These are phyloP conservation scores for Leptographium galeiforme DNA, from an alignment of 2,329 filamentous ascomycete species.

Conservation along the genomic window DNA sequence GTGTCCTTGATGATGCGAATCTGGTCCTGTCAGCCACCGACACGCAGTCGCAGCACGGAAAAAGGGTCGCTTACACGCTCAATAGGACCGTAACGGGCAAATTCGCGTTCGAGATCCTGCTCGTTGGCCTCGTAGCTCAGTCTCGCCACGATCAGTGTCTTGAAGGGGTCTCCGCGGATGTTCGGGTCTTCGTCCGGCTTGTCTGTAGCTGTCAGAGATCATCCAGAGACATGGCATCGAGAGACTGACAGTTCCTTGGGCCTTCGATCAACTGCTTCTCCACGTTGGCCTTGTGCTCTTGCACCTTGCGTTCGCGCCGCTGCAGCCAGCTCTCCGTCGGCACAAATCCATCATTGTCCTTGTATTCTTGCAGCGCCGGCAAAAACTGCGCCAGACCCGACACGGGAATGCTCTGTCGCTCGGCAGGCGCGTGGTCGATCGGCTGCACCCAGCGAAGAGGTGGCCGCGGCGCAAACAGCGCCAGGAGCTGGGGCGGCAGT, in stretches of 20 bases:
- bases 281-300: constrained; percentile 61
- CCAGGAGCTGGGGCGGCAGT: constrained; percentile 80
- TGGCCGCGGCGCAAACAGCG: constrained; percentile 89
- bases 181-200: constrained; percentile 77
- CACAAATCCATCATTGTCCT: constrained; percentile 60
- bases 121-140: constrained; percentile 82
- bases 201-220: constrained; percentile 34
- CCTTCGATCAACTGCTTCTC: constrained; percentile 51
- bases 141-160: constrained; percentile 83
- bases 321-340: constrained; percentile 92
- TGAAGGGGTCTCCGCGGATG: constrained; percentile 85
- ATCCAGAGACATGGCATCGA: neutral
- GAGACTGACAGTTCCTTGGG: constrained; percentile 45
- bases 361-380: constrained; percentile 60
- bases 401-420: constrained; percentile 62
- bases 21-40: constrained; percentile 27
- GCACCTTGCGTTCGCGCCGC: constrained; percentile 67
- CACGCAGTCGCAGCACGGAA: neutral
- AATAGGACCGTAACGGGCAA: constrained; percentile 84
- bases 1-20: constrained; percentile 79
- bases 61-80: constrained; percentile 53
- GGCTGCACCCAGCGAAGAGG: constrained; percentile 81
- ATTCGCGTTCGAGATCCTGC: constrained; percentile 84
- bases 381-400: constrained; percentile 64
- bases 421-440: constrained; percentile 68